These are phyloP conservation scores for Candida sanyaensis DNA, from an alignment of 1,139 yeast genomes.

Conservation along the genomic window DNA sequence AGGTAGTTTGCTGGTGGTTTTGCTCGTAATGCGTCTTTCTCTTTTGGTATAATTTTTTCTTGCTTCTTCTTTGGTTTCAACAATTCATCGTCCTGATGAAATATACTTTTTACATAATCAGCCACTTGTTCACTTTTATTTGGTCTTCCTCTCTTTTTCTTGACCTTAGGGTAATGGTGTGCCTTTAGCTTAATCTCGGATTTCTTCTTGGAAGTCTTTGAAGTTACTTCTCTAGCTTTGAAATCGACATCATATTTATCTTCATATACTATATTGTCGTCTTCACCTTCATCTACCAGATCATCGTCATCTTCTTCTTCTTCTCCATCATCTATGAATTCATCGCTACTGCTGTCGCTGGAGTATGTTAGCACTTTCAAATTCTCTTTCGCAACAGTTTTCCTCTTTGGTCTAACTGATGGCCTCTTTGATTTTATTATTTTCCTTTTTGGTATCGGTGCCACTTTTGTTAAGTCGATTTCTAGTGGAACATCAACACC, in stretches of 20 bases:
- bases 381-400: conserved; percentile 3
- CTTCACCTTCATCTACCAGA: conserved; percentile 20
- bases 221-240: conserved; percentile 4
- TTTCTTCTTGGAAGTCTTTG: conserved; percentile 11
- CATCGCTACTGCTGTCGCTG: conserved; percentile 5
- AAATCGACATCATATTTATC: conserved; percentile 12
- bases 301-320: conserved; percentile 22
- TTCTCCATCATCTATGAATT: conserved; percentile 6
- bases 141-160: conserved; percentile 32
- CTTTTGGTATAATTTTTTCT: conserved; percentile 2
- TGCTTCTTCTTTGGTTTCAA: conserved; percentile 3
- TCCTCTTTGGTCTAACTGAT: conserved; percentile 5
- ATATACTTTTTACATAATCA: conserved; percentile 37
- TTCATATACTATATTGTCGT: conserved; percentile 18
- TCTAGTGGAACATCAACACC: conserved; percentile 37
- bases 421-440: neutral
- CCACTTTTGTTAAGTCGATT: conserved; percentile 22
- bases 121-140: conserved; percentile 34
- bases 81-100: conserved; percentile 29
- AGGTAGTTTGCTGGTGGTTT: conserved; percentile 10
- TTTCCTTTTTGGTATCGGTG: neutral
- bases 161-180: neutral
- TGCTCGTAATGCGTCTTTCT: neutral
- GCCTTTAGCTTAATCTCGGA: neutral
- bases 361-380: conserved; percentile 3